These are phyloP conservation scores for Leishmania martiniquensis DNA, from an alignment of 208 protist genomes.

Conservation along the genomic window DNA sequence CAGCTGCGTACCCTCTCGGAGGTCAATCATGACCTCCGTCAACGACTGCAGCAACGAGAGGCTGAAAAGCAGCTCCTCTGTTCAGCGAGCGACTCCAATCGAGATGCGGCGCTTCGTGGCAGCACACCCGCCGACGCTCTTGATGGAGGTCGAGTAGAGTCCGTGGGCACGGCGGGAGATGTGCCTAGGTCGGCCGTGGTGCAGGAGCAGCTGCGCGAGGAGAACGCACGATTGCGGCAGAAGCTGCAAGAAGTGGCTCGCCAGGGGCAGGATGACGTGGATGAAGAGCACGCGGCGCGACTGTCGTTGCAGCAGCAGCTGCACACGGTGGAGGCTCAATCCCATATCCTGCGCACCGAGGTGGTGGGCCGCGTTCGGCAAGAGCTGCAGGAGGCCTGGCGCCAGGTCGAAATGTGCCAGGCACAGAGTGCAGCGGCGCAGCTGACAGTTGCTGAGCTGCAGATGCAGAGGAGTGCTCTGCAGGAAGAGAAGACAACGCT, in stretches of 20 bases:
- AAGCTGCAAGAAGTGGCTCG: constrained; percentile 29
- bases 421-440: constrained; percentile 14
- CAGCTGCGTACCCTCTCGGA: constrained; percentile 25
- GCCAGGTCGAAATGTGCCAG: constrained; percentile 12
- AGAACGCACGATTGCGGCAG: constrained; percentile 27
- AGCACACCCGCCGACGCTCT: neutral
- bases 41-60: constrained; percentile 13
- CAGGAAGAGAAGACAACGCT: constrained; percentile 3
- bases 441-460: constrained; percentile 6
- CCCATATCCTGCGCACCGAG: constrained; percentile 25
- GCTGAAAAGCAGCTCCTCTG: neutral
- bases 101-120: neutral
- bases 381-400: constrained; percentile 10
- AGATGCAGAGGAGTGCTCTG: neutral
- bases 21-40: constrained; percentile 21
- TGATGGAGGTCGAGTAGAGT: neutral
- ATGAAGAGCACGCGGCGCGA: constrained; percentile 29
- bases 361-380: constrained; percentile 21
- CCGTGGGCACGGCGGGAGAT: neutral
- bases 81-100: neutral
- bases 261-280: constrained; percentile 33
- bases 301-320: constrained; percentile 27
- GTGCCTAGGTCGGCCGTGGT: neutral
- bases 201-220: constrained; percentile 20
- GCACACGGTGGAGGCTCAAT: constrained; percentile 16